These are phyloP conservation scores for Stagonosporopsis rhizophila DNA, from an alignment of 2,329 filamentous ascomycete species.

Conservation along the genomic window DNA sequence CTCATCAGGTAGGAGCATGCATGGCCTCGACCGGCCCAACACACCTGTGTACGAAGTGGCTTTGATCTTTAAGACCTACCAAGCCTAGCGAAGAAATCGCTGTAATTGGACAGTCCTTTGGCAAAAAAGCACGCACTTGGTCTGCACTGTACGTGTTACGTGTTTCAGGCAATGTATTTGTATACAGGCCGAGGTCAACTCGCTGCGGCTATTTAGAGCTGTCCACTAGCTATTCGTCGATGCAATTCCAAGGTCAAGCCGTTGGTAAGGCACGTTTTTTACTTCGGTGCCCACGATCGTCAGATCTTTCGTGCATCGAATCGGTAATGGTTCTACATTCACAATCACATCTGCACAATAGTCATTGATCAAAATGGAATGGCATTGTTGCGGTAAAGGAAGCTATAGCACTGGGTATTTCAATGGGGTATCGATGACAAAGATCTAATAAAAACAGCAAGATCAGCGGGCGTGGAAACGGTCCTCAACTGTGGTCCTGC, in stretches of 20 bases:
- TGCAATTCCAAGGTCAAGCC: too few species aligned
- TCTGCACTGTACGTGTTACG: too few species aligned
- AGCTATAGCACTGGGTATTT: conserved; percentile 5
- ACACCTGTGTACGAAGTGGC: neutral
- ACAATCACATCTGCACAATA: too few species aligned
- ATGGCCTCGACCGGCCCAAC: neutral
- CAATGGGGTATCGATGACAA: conserved; percentile 20
- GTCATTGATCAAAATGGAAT: neutral
- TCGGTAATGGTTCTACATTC: neutral
- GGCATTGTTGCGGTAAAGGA: neutral
- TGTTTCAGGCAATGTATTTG: too few species aligned
- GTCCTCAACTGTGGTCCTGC: conserved; percentile 6
- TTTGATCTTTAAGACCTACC: too few species aligned
- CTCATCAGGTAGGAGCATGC: neutral
- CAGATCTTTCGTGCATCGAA: neutral
- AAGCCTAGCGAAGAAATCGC: too few species aligned
- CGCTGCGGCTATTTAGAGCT: too few species aligned
- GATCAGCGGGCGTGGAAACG: conserved; percentile 16
- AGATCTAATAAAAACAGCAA: conserved; percentile 17
- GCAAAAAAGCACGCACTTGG: too few species aligned
- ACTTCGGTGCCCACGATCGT: neutral
- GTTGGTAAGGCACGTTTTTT: too few species aligned
- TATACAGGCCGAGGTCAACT: too few species aligned
- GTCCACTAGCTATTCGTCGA: too few species aligned
- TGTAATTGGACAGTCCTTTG: too few species aligned